Evolutionary conservation across 768 basidiomycete genomes (phyloP).

Genomic region (Termitomyces sp.): DNA sequence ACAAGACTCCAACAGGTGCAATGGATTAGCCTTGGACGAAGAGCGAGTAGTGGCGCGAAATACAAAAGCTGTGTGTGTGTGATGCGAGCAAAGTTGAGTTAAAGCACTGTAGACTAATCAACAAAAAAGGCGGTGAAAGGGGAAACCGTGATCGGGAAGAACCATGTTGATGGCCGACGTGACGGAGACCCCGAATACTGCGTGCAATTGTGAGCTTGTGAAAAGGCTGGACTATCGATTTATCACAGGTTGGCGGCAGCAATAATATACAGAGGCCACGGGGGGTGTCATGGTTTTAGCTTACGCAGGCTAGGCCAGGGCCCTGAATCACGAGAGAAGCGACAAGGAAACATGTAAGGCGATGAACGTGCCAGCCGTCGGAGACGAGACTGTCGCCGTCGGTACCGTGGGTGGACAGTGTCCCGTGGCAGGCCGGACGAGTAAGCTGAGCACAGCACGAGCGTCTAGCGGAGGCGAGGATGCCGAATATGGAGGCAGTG

Average conservation of each 20-base stretch:
- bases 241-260: background rate
- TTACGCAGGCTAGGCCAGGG: background rate
- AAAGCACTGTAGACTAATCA: background rate
- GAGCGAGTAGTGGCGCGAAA: background rate
- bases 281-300: background rate
- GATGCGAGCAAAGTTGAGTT: background rate
- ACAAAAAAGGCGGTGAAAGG: background rate
- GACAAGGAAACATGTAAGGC: background rate
- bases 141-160: background rate
- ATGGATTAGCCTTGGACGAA: background rate
- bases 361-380: slow-evolving; percentile 1
- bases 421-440: background rate
- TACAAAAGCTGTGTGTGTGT: background rate
- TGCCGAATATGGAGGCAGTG: slow-evolving; percentile 1
- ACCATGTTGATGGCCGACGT: background rate
- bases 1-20: background rate
- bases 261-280: background rate
- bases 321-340: background rate
- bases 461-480: background rate
- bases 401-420: background rate
- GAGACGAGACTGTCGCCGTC: background rate
- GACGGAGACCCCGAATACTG: background rate
- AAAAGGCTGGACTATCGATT: background rate
- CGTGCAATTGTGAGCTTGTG: background rate
- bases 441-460: background rate